Conservation (phyloP, 1,139 yeast species). For the Debaryomycetaceae sp. region DNA sequence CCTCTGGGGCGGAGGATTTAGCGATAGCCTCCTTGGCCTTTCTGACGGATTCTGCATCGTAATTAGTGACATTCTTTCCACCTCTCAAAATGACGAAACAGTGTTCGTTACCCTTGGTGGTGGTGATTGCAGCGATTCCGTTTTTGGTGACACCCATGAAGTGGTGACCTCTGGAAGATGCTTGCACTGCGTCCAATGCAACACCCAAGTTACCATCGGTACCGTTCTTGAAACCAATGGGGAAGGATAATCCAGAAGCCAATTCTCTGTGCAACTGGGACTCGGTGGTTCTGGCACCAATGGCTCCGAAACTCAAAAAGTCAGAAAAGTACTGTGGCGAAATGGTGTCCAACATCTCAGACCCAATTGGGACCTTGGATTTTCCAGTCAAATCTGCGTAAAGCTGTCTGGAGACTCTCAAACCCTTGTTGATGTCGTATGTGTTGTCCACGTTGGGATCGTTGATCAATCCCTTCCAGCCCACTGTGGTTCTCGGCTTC, state of each 20-base stretch:
- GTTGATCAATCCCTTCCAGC: constrained; percentile 97
- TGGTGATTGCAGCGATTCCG: constrained; percentile 93
- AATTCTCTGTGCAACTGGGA: constrained; percentile 96
- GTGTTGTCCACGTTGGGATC: constrained; percentile 94
- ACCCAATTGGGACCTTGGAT: constrained; percentile 80
- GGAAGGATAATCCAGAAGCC: constrained; percentile 95
- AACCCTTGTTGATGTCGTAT: constrained; percentile 93
- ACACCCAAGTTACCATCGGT: constrained; percentile 94
- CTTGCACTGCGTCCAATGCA: constrained; percentile 90
- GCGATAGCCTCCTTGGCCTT: constrained; percentile 60
- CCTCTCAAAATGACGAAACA: constrained; percentile 92
- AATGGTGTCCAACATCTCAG: constrained; percentile 97
- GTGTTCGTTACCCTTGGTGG: constrained; percentile 90
- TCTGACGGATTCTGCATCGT: constrained; percentile 73
- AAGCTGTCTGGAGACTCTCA: constrained; percentile 80
- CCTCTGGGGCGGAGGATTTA: constrained; percentile 41
- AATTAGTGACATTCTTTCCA: constrained; percentile 91
- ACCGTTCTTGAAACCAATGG: constrained; percentile 97
- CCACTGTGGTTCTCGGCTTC: constrained; percentile 98
- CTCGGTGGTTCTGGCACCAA: constrained; percentile 98
- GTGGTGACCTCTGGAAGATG: constrained; percentile 91
- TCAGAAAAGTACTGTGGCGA: constrained; percentile 97
- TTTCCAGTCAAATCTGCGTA: constrained; percentile 77
- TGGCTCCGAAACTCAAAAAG: constrained; percentile 90
- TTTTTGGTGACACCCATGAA: constrained; percentile 96